Percentiles rank a stretch among this genome's conserved stretches.
phyloP scores from a whole-genome alignment of 23 red algal species.

The Chondrus crispus region DNA sequence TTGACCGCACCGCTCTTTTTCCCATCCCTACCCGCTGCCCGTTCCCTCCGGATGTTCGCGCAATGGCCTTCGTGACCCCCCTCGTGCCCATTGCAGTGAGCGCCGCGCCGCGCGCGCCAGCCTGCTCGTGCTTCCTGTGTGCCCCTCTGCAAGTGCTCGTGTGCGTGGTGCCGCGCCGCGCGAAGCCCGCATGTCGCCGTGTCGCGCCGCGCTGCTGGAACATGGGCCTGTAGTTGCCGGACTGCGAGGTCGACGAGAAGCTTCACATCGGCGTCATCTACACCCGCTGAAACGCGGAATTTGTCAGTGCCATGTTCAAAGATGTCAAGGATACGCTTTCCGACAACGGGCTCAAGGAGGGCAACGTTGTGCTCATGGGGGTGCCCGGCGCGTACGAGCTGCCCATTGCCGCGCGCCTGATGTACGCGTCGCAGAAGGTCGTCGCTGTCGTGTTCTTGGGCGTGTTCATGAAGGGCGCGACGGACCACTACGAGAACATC shows the following conservation, averaged over 20 bases:
- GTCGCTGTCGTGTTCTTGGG: slow-evolving; percentile 75
- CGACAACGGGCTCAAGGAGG: slow-evolving; percentile 24
- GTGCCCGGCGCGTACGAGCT: slow-evolving; percentile 90
- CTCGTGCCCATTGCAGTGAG: no score
- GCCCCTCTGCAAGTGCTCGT: no score
- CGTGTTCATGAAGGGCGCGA: slow-evolving; percentile 91
- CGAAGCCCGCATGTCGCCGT: no score
- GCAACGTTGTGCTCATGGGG: slow-evolving; percentile 74
- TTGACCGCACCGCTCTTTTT: no score
- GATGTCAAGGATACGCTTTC: slow-evolving; percentile 42
- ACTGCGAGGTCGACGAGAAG: not conserved
- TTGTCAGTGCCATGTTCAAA: slow-evolving; percentile 42
- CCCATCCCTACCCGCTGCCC: no score
- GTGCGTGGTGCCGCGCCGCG: no score
- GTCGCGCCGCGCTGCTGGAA: not conserved
- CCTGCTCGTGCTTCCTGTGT: no score
- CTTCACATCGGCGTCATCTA: slow-evolving; percentile 80
- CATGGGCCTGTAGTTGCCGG: slow-evolving; percentile 42
- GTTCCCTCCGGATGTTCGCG: no score
- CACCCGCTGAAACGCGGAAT: slow-evolving; percentile 68
- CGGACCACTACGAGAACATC: slow-evolving; percentile 87
- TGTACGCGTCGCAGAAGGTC: slow-evolving; percentile 85
- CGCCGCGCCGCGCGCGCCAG: no score
- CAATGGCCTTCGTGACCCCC: no score
- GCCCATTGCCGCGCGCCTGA: slow-evolving; percentile 82